Conservation (phyloP, 148 eudicot species). For the Cornus florida region DNA sequence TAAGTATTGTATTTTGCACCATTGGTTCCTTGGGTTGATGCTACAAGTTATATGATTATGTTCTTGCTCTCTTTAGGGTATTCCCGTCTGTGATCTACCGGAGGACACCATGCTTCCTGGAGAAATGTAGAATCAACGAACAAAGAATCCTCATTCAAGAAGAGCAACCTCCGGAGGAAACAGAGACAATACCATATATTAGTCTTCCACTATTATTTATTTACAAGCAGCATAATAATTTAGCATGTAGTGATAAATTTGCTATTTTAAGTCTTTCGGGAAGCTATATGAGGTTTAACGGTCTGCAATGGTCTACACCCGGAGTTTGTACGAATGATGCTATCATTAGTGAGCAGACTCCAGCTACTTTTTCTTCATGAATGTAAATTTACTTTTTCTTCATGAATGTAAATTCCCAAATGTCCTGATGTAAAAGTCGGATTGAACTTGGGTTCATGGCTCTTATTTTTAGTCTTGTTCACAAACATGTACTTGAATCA, state of each 20-base stretch:
- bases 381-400: too few relatives aligned
- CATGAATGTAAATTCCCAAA: too few relatives aligned
- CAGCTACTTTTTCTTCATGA: too few relatives aligned
- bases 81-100: constrained; percentile 81
- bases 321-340: background rate
- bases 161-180: constrained; percentile 1
- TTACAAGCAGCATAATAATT: background rate
- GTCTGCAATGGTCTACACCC: background rate
- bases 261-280: background rate
- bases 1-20: constrained; percentile 14
- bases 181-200: background rate
- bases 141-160: background rate
- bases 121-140: constrained; percentile 48
- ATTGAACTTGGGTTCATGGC: too few relatives aligned
- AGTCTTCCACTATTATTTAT: too few relatives aligned
- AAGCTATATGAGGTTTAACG: background rate
- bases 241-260: background rate
- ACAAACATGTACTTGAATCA: too few relatives aligned
- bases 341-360: background rate
- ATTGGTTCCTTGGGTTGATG: background rate
- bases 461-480: too few relatives aligned
- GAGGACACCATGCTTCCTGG: constrained; percentile 95
- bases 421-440: too few relatives aligned
- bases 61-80: constrained; percentile 45
- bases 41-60: background rate